These are phyloP conservation scores for Zymoseptoria passerinii DNA, from an alignment of 2,329 filamentous ascomycete genomes.

Conservation along the genomic window DNA sequence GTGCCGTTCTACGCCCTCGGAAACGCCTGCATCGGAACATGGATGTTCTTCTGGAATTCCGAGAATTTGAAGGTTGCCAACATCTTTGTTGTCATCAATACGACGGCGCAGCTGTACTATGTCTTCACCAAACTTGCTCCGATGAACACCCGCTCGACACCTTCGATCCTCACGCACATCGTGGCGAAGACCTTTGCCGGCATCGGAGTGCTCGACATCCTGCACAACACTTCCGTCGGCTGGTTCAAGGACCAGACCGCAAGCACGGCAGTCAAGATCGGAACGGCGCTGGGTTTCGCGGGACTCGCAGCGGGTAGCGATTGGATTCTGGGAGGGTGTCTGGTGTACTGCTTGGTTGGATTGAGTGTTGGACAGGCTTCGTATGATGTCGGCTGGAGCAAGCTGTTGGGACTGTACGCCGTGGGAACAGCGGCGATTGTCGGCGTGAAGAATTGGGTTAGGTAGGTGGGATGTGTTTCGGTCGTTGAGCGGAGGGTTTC, in stretches of 20 bases:
- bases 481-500: neutral
- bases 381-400: slow-evolving; percentile 41
- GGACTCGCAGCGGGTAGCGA: slow-evolving; percentile 45
- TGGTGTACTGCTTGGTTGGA: slow-evolving; percentile 52
- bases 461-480: slow-evolving; percentile 34
- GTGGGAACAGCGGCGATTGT: slow-evolving; percentile 47
- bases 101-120: slow-evolving; percentile 47
- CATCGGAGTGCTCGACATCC: slow-evolving; percentile 51
- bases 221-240: slow-evolving; percentile 51
- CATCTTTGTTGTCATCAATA: slow-evolving; percentile 50
- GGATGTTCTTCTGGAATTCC: slow-evolving; percentile 57
- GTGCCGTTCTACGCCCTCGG: slow-evolving; percentile 49
- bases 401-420: slow-evolving; percentile 44
- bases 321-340: slow-evolving; percentile 53
- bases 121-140: slow-evolving; percentile 39
- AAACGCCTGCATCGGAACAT: slow-evolving; percentile 42
- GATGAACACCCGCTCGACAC: slow-evolving; percentile 44
- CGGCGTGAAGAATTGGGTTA: slow-evolving; percentile 43
- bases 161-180: slow-evolving; percentile 49
- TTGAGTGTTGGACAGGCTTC: slow-evolving; percentile 49
- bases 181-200: slow-evolving; percentile 53
- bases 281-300: slow-evolving; percentile 49
- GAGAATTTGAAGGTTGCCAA: slow-evolving; percentile 45
- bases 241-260: slow-evolving; percentile 46
- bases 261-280: slow-evolving; percentile 40